A percentile compares a stretch with the other conserved stretches of the same genome.
phyloP scores from a whole-genome alignment of 1,284 basidiomycete genomes.

The Cryptococcus deneoformans region DNA sequence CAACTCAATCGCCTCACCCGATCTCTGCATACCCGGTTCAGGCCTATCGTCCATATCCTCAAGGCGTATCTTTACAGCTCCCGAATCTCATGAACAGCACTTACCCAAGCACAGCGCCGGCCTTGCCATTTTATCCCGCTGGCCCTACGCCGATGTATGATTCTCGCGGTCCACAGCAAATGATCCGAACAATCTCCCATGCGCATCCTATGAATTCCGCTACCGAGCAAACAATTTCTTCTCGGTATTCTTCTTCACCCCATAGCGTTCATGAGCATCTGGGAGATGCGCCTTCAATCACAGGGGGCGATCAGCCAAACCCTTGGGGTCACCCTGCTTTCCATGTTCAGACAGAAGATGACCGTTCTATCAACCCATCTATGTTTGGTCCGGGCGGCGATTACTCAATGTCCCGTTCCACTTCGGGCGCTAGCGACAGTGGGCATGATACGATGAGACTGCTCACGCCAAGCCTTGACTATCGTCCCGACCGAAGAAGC shows the following conservation, averaged over 20 bases:
- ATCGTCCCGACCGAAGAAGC: constrained; percentile 5
- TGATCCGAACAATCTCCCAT: constrained; percentile 34
- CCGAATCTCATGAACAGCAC: not conserved
- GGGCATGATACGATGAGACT: constrained; percentile 1
- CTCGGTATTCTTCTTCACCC: constrained; percentile 37
- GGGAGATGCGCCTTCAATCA: constrained; percentile 11
- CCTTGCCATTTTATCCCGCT: constrained; percentile 12
- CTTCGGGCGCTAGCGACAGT: constrained; percentile 27
- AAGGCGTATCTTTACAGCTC: constrained; percentile 9
- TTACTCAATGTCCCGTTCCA: constrained; percentile 40
- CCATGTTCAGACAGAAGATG: constrained; percentile 7
- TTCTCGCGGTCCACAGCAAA: constrained; percentile 19
- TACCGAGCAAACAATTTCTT: constrained; percentile 25
- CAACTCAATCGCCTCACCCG: constrained; percentile 12
- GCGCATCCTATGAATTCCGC: constrained; percentile 38
- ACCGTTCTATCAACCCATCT: not conserved
- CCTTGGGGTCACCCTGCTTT: constrained; percentile 19
- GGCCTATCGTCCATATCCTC: constrained; percentile 11
- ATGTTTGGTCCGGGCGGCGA: not conserved
- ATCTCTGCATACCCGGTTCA: constrained; percentile 15
- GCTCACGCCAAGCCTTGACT: constrained; percentile 32
- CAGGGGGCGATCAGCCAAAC: constrained; percentile 2
- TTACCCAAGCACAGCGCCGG: constrained; percentile 22
- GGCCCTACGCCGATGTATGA: constrained; percentile 20
- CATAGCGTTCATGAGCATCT: constrained; percentile 18